Conservation (phyloP, 2,329 filamentous ascomycete genomes). For the Arthrocladium fulminans region DNA sequence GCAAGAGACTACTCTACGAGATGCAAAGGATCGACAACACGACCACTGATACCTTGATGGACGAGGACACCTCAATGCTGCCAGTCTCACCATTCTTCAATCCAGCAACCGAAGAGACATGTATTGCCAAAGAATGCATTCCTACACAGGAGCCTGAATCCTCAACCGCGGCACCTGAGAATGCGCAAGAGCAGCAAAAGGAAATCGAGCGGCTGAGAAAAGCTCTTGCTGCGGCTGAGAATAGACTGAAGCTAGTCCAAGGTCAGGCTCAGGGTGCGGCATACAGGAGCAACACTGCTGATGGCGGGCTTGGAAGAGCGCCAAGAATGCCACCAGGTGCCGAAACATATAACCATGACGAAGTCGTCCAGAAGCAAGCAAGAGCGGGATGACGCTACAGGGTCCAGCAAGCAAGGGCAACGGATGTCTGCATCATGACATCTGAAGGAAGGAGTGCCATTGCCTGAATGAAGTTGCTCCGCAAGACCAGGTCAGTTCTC, state of each 20-base stretch:
- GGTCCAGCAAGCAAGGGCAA: too few relatives aligned
- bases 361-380: background rate
- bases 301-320: too few relatives aligned
- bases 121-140: background rate
- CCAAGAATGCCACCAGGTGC: too few relatives aligned
- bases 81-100: background rate
- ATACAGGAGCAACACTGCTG: background rate
- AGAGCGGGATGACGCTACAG: background rate
- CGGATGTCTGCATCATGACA: too few relatives aligned
- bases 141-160: too few relatives aligned
- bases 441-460: too few relatives aligned
- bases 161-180: background rate
- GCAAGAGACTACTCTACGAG: background rate
- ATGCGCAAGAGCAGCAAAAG: background rate
- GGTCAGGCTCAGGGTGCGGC: background rate
- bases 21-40: background rate
- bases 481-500: too few relatives aligned
- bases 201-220: background rate
- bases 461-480: too few relatives aligned
- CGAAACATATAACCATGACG: background rate
- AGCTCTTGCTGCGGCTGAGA: background rate
- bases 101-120: background rate
- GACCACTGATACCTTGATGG: background rate
- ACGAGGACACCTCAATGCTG: background rate
- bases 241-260: background rate